Percentiles rank a stretch among this genome's conserved stretches.
Evolutionary conservation across 805 yeast species (phyloP).

Genomic region (Yarrowia sp.): DNA sequence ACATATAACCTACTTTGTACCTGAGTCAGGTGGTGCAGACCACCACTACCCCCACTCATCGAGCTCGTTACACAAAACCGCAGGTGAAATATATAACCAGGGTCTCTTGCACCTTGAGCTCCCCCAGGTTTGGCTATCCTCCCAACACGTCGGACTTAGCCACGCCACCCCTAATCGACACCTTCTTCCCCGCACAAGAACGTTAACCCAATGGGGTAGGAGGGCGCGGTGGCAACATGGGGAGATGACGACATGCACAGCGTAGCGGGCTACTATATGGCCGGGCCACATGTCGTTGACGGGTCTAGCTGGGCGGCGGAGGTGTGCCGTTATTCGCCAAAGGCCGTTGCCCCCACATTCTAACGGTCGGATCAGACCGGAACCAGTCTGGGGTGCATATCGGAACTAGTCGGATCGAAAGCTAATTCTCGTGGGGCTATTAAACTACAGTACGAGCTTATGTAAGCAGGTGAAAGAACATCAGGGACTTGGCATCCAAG

Average conservation of each 20-base stretch:
- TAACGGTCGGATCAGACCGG: conserved; percentile 38
- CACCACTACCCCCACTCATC: background rate
- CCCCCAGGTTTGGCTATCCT: background rate
- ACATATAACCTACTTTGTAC: conserved; percentile 26
- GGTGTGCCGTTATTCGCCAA: background rate
- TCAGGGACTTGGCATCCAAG: too few relatives aligned
- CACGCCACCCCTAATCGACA: conserved; percentile 27
- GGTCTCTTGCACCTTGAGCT: background rate
- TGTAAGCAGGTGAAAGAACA: background rate
- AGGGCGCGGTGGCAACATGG: conserved; percentile 4
- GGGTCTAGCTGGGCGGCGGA: too few relatives aligned
- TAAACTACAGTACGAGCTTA: background rate
- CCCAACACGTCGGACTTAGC: conserved; percentile 24
- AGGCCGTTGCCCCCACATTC: conserved; percentile 5
- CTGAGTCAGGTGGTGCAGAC: conserved; percentile 32
- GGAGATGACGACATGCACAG: background rate
- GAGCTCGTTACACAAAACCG: background rate
- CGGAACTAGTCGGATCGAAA: conserved; percentile 20
- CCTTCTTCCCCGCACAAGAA: conserved; percentile 35
- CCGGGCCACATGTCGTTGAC: background rate
- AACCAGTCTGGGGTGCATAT: conserved; percentile 35
- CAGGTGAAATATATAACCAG: background rate
- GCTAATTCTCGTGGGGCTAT: conserved; percentile 21
- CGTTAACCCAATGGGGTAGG: conserved; percentile 30
- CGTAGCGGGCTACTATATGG: background rate